Percentiles rank a stretch among this genome's conserved stretches.
phyloP scores from a whole-genome alignment of 257 asterid species.

The Anisodus tanguticus region DNA sequence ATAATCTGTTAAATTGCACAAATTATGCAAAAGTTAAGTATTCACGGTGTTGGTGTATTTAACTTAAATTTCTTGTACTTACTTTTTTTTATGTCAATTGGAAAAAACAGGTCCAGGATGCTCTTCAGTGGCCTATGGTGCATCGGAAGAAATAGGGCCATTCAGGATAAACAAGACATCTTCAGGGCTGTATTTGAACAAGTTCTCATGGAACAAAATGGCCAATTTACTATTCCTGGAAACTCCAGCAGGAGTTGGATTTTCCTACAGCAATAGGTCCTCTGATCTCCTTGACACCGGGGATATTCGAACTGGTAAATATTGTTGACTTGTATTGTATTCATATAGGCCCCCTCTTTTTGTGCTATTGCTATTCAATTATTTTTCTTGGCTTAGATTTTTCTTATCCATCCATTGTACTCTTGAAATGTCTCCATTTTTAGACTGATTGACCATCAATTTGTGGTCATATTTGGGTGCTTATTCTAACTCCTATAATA shows the following conservation, averaged over 20 bases:
- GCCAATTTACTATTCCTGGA: constrained; percentile 84
- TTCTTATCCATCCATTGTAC: not conserved
- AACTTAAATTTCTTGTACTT: no score
- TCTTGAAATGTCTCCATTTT: constrained; percentile 7
- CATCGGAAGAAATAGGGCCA: constrained; percentile 96
- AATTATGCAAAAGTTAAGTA: not conserved
- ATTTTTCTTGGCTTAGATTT: not conserved
- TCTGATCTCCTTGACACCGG: constrained; percentile 86
- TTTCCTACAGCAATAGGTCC: constrained; percentile 80
- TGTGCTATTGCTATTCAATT: not conserved
- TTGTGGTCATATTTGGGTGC: not conserved
- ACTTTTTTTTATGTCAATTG: not conserved
- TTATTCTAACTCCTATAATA: not conserved
- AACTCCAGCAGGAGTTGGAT: constrained; percentile 97
- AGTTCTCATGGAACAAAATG: constrained; percentile 79
- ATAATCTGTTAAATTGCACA: not conserved
- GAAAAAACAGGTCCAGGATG: constrained; percentile 81
- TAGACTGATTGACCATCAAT: not conserved
- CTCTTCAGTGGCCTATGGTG: constrained; percentile 97
- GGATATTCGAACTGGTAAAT: constrained; percentile 77
- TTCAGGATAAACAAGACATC: constrained; percentile 65
- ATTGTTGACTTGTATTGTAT: not conserved
- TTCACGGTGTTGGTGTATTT: not conserved
- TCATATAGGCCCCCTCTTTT: not conserved
- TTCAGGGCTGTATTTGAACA: constrained; percentile 72